These are phyloP conservation scores for Byssoonygena ceratinophila DNA, from an alignment of 2,329 filamentous ascomycete species.

Conservation along the genomic window DNA sequence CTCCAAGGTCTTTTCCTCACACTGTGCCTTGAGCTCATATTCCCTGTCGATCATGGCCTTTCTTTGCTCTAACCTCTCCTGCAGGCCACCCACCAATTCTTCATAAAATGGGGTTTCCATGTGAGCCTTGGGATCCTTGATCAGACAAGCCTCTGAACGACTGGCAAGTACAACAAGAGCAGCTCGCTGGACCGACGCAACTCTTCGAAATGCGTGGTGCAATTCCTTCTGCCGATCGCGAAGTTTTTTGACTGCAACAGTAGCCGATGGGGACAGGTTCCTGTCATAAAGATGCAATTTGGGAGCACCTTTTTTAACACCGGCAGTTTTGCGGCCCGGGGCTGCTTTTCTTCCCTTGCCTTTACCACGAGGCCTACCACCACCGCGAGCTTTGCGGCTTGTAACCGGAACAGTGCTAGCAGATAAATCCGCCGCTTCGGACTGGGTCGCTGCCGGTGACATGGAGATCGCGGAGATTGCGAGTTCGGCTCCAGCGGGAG, in stretches of 20 bases:
- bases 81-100: slow-evolving; percentile 27
- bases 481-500: slow-evolving; percentile 1
- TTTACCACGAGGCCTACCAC: slow-evolving; percentile 20
- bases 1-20: slow-evolving; percentile 24
- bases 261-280: slow-evolving; percentile 27
- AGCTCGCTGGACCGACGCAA: slow-evolving; percentile 33
- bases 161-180: slow-evolving; percentile 33
- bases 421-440: slow-evolving; percentile 15
- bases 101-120: slow-evolving; percentile 32
- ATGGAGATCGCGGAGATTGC: slow-evolving; percentile 8
- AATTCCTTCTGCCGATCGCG: slow-evolving; percentile 35
- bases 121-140: slow-evolving; percentile 34
- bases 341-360: slow-evolving; percentile 23
- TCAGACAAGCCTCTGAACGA: slow-evolving; percentile 31
- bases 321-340: slow-evolving; percentile 23
- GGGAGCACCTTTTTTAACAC: slow-evolving; percentile 17
- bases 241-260: slow-evolving; percentile 29
- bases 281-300: slow-evolving; percentile 24
- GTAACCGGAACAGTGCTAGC: slow-evolving; percentile 12
- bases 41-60: slow-evolving; percentile 25
- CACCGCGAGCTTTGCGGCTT: slow-evolving; percentile 23
- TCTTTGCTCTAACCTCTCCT: slow-evolving; percentile 22
- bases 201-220: slow-evolving; percentile 33
- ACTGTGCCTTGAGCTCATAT: slow-evolving; percentile 26
- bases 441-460: slow-evolving; percentile 12